Evolutionary conservation across 208 protist genomes (phyloP).

Genomic region (Leishmania aethiopica): DNA sequence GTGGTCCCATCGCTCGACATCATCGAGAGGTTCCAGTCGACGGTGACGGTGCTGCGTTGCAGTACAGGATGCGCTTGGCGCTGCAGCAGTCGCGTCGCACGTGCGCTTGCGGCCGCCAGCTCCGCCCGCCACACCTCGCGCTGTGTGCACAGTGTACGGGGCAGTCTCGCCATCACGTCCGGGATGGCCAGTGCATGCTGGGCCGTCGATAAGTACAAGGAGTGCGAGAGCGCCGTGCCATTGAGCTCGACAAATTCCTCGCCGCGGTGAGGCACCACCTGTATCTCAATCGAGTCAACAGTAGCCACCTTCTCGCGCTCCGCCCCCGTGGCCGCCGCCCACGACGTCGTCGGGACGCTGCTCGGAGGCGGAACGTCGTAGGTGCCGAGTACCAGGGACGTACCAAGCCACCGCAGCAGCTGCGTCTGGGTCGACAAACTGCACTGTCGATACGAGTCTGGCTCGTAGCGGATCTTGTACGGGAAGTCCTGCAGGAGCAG

Average conservation of each 20-base stretch:
- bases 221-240: conserved; percentile 48
- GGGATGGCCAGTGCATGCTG: conserved; percentile 47
- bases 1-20: background rate
- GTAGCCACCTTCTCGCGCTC: conserved; percentile 11
- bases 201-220: conserved; percentile 56
- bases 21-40: conserved; percentile 52
- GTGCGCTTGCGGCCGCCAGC: conserved; percentile 29
- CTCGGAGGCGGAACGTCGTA: conserved; percentile 38
- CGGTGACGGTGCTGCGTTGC: conserved; percentile 38
- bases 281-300: conserved; percentile 63
- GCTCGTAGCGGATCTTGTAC: conserved; percentile 64
- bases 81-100: conserved; percentile 46
- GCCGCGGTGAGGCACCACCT: conserved; percentile 51
- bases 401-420: conserved; percentile 78
- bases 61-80: conserved; percentile 56
- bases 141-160: conserved; percentile 16
- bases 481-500: conserved; percentile 55
- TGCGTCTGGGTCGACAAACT: conserved; percentile 52
- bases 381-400: conserved; percentile 60
- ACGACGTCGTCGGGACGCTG: conserved; percentile 13
- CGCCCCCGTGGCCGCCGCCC: conserved; percentile 1
- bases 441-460: conserved; percentile 40
- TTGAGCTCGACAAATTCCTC: conserved; percentile 47
- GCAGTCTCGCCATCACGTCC: conserved; percentile 39
- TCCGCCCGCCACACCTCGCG: conserved; percentile 30